phyloP scores from a whole-genome alignment of 2,329 filamentous ascomycete species.

The Beauveria asiatica region DNA sequence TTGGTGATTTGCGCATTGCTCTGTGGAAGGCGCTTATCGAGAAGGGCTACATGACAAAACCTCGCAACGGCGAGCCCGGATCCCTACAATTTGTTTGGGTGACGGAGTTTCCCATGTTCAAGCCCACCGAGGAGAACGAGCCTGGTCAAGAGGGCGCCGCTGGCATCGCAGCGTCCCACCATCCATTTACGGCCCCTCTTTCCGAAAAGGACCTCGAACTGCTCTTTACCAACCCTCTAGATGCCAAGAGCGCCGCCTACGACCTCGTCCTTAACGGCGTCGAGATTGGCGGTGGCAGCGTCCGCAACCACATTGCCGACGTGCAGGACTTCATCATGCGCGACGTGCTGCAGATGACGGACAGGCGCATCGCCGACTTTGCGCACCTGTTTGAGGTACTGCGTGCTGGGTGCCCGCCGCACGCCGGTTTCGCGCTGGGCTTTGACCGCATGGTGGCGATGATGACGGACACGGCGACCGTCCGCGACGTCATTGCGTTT shows the following conservation, averaged over 20 bases:
- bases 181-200: conserved; percentile 89
- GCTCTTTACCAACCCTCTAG: conserved; percentile 62
- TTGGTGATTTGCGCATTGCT: conserved; percentile 65
- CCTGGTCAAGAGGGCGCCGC: conserved; percentile 75
- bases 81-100: conserved; percentile 73
- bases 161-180: conserved; percentile 81
- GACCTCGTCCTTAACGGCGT: conserved; percentile 94
- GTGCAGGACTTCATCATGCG: conserved; percentile 81
- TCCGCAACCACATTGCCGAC: conserved; percentile 77
- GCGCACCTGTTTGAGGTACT: conserved; percentile 76
- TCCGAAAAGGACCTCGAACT: conserved; percentile 63
- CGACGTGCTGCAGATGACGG: conserved; percentile 71
- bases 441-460: conserved; percentile 82
- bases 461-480: conserved; percentile 65
- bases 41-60: conserved; percentile 43
- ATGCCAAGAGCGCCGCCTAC: conserved; percentile 78
- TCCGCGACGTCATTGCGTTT: conserved; percentile 93
- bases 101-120: conserved; percentile 86
- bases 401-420: conserved; percentile 79
- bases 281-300: conserved; percentile 86
- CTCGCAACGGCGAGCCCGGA: conserved; percentile 26
- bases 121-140: conserved; percentile 52
- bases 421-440: conserved; percentile 86
- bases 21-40: conserved; percentile 62
- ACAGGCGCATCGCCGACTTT: conserved; percentile 69